These are phyloP conservation scores for Botryotinia calthae DNA, from an alignment of 2,329 filamentous ascomycete species.

Conservation along the genomic window DNA sequence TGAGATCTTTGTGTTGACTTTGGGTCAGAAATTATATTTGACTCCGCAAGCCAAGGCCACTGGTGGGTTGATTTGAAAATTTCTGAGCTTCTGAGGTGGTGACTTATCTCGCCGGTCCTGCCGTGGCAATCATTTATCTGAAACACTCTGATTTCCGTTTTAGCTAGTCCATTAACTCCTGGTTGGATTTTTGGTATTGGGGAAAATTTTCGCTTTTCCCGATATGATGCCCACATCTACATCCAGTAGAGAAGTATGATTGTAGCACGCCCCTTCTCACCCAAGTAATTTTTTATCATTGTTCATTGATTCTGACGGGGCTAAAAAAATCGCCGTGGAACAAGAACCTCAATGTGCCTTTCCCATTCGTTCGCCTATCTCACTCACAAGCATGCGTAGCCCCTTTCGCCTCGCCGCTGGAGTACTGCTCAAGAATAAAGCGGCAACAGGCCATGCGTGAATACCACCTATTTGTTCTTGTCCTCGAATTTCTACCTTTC, in stretches of 20 bases:
- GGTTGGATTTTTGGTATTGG: neutral
- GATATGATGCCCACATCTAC: neutral
- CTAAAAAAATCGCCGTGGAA: neutral
- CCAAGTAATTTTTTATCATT: neutral
- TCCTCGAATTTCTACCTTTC: slow-evolving; percentile 42
- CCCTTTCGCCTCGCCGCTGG: slow-evolving; percentile 52
- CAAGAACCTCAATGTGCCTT: neutral
- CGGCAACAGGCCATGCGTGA: slow-evolving; percentile 79
- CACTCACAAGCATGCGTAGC: slow-evolving; percentile 38
- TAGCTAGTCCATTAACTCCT: neutral
- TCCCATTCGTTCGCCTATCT: slow-evolving; percentile 18
- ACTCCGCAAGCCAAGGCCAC: neutral
- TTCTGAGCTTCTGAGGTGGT: no score
- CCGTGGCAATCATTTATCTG: neutral
- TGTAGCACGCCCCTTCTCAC: neutral
- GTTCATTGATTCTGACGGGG: neutral
- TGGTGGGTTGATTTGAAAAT: neutral
- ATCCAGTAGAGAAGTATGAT: neutral
- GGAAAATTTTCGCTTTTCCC: neutral
- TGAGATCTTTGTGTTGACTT: neutral
- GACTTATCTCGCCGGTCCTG: neutral
- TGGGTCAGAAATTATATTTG: neutral
- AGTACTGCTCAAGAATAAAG: slow-evolving; percentile 51
- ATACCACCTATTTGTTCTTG: slow-evolving; percentile 62
- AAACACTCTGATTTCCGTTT: neutral